These are phyloP conservation scores for Aurinia saxatilis DNA, from an alignment of 345 rosid genomes.

Conservation along the genomic window DNA sequence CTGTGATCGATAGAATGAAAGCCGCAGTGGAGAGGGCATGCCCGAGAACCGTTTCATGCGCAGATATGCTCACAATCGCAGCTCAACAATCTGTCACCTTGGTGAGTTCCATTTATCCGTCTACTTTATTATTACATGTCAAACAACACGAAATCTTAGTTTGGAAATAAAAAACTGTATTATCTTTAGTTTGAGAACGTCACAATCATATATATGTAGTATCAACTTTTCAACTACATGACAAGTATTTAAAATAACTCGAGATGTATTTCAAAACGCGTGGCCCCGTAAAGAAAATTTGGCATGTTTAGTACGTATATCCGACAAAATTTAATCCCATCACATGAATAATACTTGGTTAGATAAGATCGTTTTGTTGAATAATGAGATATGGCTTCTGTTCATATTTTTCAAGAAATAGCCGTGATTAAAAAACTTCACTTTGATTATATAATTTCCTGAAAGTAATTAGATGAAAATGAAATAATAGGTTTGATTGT, in stretches of 20 bases:
- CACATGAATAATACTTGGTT: neutral
- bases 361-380: neutral
- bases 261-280: neutral
- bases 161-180: neutral
- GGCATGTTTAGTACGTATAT: neutral
- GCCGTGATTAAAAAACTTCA: too few relatives aligned
- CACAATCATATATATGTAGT: neutral
- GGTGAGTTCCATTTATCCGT: constrained; percentile 21
- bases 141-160: neutral
- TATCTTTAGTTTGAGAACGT: neutral
- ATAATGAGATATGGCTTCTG: neutral
- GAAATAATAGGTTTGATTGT: too few relatives aligned
- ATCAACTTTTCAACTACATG: neutral
- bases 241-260: neutral
- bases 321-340: neutral
- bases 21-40: constrained; percentile 45
- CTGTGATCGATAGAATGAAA: constrained; percentile 56
- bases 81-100: constrained; percentile 61
- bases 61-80: constrained; percentile 54
- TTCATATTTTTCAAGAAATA: neutral
- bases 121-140: neutral
- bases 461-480: too few relatives aligned
- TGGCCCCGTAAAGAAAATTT: neutral
- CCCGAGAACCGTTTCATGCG: constrained; percentile 56
- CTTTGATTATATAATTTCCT: neutral